Conservation (phyloP, 2,329 filamentous ascomycete genomes). For the Sporothrix dimorphospora region DNA sequence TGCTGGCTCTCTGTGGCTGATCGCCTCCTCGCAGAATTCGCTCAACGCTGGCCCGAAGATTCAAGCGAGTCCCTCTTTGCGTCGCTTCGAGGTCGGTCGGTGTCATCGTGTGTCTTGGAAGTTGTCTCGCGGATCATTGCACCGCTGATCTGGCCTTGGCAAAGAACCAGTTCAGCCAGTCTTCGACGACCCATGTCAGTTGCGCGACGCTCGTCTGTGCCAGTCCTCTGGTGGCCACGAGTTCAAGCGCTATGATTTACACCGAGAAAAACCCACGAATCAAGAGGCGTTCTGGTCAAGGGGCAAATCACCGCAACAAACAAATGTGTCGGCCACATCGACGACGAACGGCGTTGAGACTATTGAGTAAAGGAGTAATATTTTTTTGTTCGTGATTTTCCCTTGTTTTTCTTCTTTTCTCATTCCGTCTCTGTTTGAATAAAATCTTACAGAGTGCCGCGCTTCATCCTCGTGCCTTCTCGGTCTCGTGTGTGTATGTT, state of each 20-base stretch:
- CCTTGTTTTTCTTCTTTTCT: neutral
- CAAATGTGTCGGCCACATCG: neutral
- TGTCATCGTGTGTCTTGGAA: neutral
- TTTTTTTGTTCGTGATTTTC: neutral
- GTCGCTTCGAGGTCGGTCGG: neutral
- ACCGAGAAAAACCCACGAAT: constrained; percentile 26
- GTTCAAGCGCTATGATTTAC: neutral
- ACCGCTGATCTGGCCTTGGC: neutral
- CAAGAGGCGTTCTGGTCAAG: neutral
- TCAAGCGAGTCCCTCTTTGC: neutral
- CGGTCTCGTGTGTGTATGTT: neutral
- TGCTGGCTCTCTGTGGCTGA: neutral
- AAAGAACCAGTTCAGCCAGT: neutral
- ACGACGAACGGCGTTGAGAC: neutral
- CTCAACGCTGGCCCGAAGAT: neutral
- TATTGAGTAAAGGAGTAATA: neutral
- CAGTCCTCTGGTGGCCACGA: neutral
- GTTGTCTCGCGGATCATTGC: neutral
- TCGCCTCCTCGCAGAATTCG: neutral
- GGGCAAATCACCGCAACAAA: neutral
- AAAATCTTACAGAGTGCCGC: neutral
- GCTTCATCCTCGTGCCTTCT: neutral
- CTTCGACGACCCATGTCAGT: neutral
- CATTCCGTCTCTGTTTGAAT: neutral
- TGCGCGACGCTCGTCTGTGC: neutral